A percentile compares a stretch with the other conserved stretches of the same genome.
Evolutionary conservation across 805 yeast genomes (phyloP).

Genomic region (Candida jianshihensis): DNA sequence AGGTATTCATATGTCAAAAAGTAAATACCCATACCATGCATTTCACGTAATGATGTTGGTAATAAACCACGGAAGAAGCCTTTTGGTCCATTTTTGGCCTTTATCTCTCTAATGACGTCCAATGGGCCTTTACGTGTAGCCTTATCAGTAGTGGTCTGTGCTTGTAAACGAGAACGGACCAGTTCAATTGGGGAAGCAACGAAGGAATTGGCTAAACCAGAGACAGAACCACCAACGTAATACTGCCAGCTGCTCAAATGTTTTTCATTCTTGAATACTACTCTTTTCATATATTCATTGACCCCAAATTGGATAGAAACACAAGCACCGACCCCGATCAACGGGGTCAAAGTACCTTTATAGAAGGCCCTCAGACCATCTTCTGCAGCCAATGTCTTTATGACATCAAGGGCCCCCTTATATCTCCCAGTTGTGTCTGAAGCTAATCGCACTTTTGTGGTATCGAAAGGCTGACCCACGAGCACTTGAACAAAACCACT

Average conservation of each 20-base stretch:
- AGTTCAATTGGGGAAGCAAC: conserved; percentile 94
- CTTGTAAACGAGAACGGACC: conserved; percentile 87
- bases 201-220: conserved; percentile 85
- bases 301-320: conserved; percentile 95
- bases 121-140: conserved; percentile 61
- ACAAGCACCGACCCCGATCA: conserved; percentile 96
- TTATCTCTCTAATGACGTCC: conserved; percentile 58
- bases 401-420: conserved; percentile 69
- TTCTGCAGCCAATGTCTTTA: conserved; percentile 57
- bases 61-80: conserved; percentile 75
- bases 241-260: conserved; percentile 56
- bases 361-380: conserved; percentile 88
- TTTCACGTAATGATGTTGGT: conserved; percentile 81
- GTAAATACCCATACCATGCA: conserved; percentile 82
- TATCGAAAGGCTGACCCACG: conserved; percentile 94
- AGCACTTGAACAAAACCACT: conserved; percentile 96
- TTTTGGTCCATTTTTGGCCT: conserved; percentile 42
- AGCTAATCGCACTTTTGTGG: conserved; percentile 89
- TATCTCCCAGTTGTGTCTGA: conserved; percentile 76
- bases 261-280: conserved; percentile 37
- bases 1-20: conserved; percentile 89
- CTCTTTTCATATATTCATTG: conserved; percentile 88
- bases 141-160: conserved; percentile 45
- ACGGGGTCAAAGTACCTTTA: conserved; percentile 90
- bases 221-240: conserved; percentile 81